phyloP scores from a whole-genome alignment of 352 stramenopile species.

The Phytophthora podocarpi region DNA sequence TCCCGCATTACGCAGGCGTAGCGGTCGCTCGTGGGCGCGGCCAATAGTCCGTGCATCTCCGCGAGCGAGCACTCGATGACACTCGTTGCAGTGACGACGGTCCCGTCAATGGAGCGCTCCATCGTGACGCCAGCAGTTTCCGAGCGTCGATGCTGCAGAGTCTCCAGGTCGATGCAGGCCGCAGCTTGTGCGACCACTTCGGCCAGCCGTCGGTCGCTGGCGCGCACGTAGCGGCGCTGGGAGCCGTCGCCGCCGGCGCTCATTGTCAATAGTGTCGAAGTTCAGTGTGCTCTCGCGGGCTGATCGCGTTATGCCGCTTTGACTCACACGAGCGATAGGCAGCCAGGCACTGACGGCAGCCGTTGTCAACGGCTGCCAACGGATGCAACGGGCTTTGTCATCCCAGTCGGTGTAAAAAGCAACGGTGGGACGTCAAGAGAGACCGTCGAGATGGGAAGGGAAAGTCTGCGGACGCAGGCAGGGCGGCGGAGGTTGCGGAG shows the following conservation, averaged over 20 bases:
- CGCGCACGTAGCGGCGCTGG: conserved; percentile 48
- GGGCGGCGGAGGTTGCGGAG: conserved; percentile 12
- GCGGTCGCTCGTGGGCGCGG: conserved; percentile 32
- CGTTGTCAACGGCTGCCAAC: no score
- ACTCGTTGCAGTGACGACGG: conserved; percentile 34
- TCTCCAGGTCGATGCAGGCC: conserved; percentile 35
- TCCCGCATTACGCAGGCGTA: conserved; percentile 52
- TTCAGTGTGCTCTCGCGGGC: conserved; percentile 7
- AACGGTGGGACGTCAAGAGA: conserved; percentile 26
- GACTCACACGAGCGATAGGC: conserved; percentile 16
- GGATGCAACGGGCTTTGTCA: no score
- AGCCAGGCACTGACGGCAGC: conserved; percentile 4
- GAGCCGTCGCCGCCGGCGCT: conserved; percentile 3
- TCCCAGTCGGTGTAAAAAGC: not conserved
- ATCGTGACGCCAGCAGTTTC: conserved; percentile 34
- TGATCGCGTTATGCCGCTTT: conserved; percentile 20
- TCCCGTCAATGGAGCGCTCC: conserved; percentile 27
- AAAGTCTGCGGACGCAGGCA: conserved; percentile 22
- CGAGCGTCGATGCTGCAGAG: conserved; percentile 19
- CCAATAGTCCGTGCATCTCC: conserved; percentile 46
- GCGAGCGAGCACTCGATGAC: conserved; percentile 45
- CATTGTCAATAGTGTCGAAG: conserved; percentile 10
- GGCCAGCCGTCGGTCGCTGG: conserved; percentile 46
- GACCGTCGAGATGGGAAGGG: conserved; percentile 27
- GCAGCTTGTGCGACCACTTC: conserved; percentile 40